Percentiles rank a stretch among this genome's conserved stretches.
Conservation (phyloP, 495 filamentous ascomycete genomes). For the Ascobolus immersus region DNA sequence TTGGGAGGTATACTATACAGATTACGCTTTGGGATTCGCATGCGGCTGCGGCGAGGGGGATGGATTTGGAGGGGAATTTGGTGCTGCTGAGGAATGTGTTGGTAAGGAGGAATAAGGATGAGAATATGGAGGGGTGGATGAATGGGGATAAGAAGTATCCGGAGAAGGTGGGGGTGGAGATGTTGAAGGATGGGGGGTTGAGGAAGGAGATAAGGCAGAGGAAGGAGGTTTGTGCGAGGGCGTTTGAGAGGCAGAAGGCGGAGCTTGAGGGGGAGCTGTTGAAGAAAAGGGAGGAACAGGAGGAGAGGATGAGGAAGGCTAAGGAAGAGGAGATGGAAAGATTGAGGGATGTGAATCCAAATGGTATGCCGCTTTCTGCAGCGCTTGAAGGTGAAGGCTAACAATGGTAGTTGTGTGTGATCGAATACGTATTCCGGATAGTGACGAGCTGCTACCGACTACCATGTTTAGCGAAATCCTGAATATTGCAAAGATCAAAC, state of each 20-base stretch:
- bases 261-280: slow-evolving; percentile 17
- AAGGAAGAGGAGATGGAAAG: slow-evolving; percentile 10
- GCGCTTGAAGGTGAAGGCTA: no score
- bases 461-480: slow-evolving; percentile 15
- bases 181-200: slow-evolving; percentile 20
- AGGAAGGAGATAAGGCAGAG: slow-evolving; percentile 36
- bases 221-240: slow-evolving; percentile 33
- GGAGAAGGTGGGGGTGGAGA: slow-evolving; percentile 27
- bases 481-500: slow-evolving; percentile 18
- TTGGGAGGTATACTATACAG: slow-evolving; percentile 45
- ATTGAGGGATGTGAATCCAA: slow-evolving; percentile 12
- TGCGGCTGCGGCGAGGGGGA: slow-evolving; percentile 26
- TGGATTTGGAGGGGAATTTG: slow-evolving; percentile 33
- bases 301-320: slow-evolving; percentile 14
- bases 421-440: no score
- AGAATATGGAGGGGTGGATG: slow-evolving; percentile 44
- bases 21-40: slow-evolving; percentile 50
- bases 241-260: slow-evolving; percentile 24
- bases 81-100: slow-evolving; percentile 46
- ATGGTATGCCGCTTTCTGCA: slow-evolving; percentile 12
- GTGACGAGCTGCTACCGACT: no score
- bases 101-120: slow-evolving; percentile 30
- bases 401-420: no score
- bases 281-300: slow-evolving; percentile 12
- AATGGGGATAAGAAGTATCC: slow-evolving; percentile 32